These are phyloP conservation scores for Claviceps fusiformis DNA, from an alignment of 2,329 filamentous ascomycete species.

Conservation along the genomic window DNA sequence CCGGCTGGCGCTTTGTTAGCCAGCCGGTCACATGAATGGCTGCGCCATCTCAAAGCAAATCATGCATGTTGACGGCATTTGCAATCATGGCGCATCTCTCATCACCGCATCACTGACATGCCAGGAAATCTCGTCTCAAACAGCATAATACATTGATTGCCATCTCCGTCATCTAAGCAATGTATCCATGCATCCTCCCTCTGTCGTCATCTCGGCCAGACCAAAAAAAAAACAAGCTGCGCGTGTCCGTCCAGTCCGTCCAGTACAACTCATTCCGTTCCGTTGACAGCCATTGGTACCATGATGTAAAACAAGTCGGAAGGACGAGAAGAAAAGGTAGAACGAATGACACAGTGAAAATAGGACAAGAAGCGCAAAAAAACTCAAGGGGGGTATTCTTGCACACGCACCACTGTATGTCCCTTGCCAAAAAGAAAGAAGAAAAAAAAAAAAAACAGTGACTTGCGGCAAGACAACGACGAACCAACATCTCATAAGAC, in stretches of 20 bases:
- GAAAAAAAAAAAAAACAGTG: not conserved
- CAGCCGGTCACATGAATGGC: too few relatives aligned
- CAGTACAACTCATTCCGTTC: not conserved
- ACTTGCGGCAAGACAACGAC: not conserved
- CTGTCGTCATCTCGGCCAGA: not conserved
- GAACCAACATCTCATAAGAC: not conserved
- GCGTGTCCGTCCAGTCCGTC: not conserved
- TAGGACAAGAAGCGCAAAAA: not conserved
- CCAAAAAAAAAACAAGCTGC: not conserved
- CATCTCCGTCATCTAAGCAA: not conserved
- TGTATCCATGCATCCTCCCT: not conserved
- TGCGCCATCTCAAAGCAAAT: too few relatives aligned
- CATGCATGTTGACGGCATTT: too few relatives aligned
- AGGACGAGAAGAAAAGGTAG: not conserved
- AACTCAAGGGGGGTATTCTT: not conserved
- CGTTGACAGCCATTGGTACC: not conserved
- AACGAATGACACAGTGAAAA: not conserved
- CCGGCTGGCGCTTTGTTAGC: too few relatives aligned
- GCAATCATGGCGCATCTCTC: too few relatives aligned
- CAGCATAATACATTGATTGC: not conserved
- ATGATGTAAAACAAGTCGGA: not conserved
- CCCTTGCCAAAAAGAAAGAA: not conserved
- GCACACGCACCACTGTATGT: not conserved
- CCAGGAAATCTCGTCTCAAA: not conserved
- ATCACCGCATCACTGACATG: too few relatives aligned